Evolutionary conservation across 2,329 filamentous ascomycete species (phyloP).

Genomic region (Graphiopsis chlorocephala): DNA sequence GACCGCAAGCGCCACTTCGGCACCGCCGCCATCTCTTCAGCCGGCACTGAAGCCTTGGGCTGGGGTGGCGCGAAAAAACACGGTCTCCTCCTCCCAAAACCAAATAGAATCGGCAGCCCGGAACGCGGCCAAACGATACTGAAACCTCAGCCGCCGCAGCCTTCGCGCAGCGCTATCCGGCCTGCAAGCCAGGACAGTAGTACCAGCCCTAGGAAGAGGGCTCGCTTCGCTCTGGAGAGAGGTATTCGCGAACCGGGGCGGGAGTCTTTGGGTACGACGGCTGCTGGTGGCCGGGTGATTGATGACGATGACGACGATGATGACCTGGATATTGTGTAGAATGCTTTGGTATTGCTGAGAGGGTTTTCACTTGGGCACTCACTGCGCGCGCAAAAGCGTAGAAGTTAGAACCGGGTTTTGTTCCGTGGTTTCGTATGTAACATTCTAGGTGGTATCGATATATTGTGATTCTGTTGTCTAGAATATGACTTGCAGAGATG

Average conservation of each 20-base stretch:
- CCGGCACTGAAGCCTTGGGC: slow-evolving; percentile 42
- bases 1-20: slow-evolving; percentile 37
- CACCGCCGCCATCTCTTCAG: slow-evolving; percentile 32
- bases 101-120: slow-evolving; percentile 24
- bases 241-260: slow-evolving; percentile 50
- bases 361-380: background rate
- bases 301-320: slow-evolving; percentile 46
- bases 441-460: background rate
- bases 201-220: slow-evolving; percentile 44
- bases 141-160: slow-evolving; percentile 19
- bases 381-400: background rate
- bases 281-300: slow-evolving; percentile 30
- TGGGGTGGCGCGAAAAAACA: slow-evolving; percentile 48
- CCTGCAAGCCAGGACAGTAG: slow-evolving; percentile 31
- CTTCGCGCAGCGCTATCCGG: slow-evolving; percentile 12
- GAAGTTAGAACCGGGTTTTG: background rate
- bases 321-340: slow-evolving; percentile 48
- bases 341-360: slow-evolving; percentile 6
- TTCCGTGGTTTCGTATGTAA: background rate
- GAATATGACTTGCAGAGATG: too few species aligned
- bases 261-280: slow-evolving; percentile 42
- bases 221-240: slow-evolving; percentile 48
- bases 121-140: slow-evolving; percentile 33
- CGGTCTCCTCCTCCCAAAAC: slow-evolving; percentile 38
- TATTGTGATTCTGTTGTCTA: background rate